These are phyloP conservation scores for Boletus pseudo-olivaceus DNA, from an alignment of 768 basidiomycete species.

Conservation along the genomic window DNA sequence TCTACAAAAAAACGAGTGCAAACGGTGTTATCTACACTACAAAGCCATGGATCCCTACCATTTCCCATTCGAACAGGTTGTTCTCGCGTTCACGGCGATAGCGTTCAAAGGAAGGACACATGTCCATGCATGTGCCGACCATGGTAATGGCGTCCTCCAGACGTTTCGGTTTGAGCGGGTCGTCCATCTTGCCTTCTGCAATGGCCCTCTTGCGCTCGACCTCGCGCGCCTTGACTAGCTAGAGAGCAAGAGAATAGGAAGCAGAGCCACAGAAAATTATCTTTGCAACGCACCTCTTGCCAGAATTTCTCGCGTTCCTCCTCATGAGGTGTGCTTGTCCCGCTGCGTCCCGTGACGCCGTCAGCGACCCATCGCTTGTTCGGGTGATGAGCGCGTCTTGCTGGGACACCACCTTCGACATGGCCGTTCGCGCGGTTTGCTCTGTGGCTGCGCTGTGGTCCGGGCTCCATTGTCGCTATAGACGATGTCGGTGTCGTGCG, in stretches of 20 bases:
- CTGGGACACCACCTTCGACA: constrained; percentile 14
- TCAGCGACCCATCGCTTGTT: constrained; percentile 64
- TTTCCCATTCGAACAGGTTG: constrained; percentile 83
- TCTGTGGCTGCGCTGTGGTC: constrained; percentile 20
- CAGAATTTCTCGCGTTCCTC: constrained; percentile 70
- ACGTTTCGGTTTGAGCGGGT: constrained; percentile 72
- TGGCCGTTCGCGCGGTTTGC: constrained; percentile 20
- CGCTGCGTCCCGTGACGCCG: constrained; percentile 31
- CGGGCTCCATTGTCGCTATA: constrained; percentile 27
- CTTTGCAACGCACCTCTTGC: constrained; percentile 55
- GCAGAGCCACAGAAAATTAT: constrained; percentile 6
- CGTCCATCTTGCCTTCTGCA: constrained; percentile 82
- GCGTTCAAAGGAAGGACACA: constrained; percentile 94
- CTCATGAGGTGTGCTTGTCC: constrained; percentile 34
- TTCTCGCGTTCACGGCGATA: constrained; percentile 88
- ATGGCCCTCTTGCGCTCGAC: constrained; percentile 70
- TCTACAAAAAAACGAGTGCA: constrained; percentile 47
- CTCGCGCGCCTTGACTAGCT: constrained; percentile 76
- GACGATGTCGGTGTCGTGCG: constrained; percentile 6
- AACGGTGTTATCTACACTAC: neutral
- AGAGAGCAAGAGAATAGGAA: constrained; percentile 20
- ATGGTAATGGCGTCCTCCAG: constrained; percentile 92
- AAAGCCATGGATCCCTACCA: constrained; percentile 43
- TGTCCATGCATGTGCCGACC: constrained; percentile 86
- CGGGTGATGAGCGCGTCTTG: constrained; percentile 36